Percentiles rank a stretch among this genome's conserved stretches.
These are phyloP conservation scores for Ballota nigra DNA, from an alignment of 257 asterid genomes.

Conservation along the genomic window DNA sequence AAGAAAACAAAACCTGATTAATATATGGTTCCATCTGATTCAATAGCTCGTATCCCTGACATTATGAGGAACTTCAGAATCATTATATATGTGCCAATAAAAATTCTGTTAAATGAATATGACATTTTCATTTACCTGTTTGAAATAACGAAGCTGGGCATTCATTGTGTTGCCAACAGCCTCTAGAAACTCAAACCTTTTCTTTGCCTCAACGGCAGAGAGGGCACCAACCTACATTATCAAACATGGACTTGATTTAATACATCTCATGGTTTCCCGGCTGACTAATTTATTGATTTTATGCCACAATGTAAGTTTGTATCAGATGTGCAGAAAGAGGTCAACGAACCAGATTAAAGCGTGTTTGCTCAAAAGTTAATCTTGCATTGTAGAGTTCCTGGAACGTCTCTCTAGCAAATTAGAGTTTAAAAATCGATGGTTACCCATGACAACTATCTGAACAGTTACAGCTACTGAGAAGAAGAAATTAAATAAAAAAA, in stretches of 20 bases:
- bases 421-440: constrained; percentile 65
- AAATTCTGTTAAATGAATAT: neutral
- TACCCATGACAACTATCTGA: constrained; percentile 59
- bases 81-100: constrained; percentile 24
- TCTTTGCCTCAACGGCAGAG: constrained; percentile 86
- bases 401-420: constrained; percentile 94
- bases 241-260: constrained; percentile 24
- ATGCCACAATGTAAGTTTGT: constrained; percentile 5
- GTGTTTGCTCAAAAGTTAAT: constrained; percentile 82
- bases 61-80: constrained; percentile 29
- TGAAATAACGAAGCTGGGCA: constrained; percentile 83
- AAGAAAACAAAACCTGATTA: constrained; percentile 57
- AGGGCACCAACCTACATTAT: constrained; percentile 75
- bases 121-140: constrained; percentile 49
- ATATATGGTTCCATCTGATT: constrained; percentile 95
- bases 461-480: constrained; percentile 30
- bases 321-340: constrained; percentile 16
- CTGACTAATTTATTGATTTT: constrained; percentile 4
- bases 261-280: constrained; percentile 4
- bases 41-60: constrained; percentile 88
- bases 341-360: constrained; percentile 79
- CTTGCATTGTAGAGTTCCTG: constrained; percentile 97
- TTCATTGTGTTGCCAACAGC: constrained; percentile 87
- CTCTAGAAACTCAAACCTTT: constrained; percentile 84
- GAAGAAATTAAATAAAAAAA: neutral